Evolutionary conservation across 306 rosid genomes (phyloP).

Genomic region (Hylodesmum podocarpum): DNA sequence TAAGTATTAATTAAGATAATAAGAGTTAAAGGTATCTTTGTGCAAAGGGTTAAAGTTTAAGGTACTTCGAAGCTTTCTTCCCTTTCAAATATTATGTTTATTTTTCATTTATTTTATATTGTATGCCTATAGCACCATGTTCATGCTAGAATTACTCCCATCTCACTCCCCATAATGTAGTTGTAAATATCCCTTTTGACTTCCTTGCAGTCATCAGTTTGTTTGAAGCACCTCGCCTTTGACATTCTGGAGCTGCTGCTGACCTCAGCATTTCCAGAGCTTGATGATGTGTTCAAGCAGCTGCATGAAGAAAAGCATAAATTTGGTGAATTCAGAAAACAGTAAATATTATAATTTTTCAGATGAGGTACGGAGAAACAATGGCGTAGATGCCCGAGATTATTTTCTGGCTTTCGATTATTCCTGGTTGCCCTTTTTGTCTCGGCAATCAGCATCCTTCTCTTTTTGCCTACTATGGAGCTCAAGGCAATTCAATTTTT

Average conservation of each 20-base stretch:
- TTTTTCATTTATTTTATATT: background rate
- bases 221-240: constrained; percentile 80
- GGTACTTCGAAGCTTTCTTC: too few relatives aligned
- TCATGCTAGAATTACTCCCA: background rate
- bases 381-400: background rate
- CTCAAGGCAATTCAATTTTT: constrained; percentile 27
- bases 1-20: too few relatives aligned
- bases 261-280: constrained; percentile 79
- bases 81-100: background rate
- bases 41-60: too few relatives aligned
- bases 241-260: constrained; percentile 82
- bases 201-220: constrained; percentile 77
- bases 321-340: constrained; percentile 58
- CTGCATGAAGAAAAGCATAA: constrained; percentile 72
- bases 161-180: background rate
- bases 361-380: background rate
- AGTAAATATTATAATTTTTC: constrained; percentile 32
- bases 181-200: constrained; percentile 15
- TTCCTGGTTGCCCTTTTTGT: constrained; percentile 11
- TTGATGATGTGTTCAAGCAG: constrained; percentile 64
- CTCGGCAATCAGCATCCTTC: constrained; percentile 26
- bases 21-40: too few relatives aligned
- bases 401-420: background rate
- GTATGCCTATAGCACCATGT: background rate
- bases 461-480: background rate